Evolutionary conservation across 1,284 basidiomycete genomes (phyloP), one percentile per base, ranked within the genome.

Genomic region (Cutaneotrichosporon daszewskae): DNA sequence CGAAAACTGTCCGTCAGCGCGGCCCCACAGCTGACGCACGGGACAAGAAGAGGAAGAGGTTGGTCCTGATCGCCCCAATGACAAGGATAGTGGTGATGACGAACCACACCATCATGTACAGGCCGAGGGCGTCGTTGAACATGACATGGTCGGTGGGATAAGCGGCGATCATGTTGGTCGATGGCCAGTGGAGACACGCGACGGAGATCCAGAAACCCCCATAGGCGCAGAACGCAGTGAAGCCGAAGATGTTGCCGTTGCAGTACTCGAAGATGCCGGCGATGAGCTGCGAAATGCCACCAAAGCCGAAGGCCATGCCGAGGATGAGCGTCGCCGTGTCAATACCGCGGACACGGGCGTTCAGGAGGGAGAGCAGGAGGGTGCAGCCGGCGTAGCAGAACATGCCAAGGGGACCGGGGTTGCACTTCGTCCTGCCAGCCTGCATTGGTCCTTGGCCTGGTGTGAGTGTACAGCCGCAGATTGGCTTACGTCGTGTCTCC

Each of bases 221-320:
- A 19, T 19, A 38, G 27, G 17, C 14, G 18, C 28, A 19, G 18
- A 38, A 38, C 0, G 84, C 88, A 77, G 75, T 68, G 19, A 64
- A 66, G 47, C 72, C 74, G 43, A 76, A 76, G 2, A 73, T 76
- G 59, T 74, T 74, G 2, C 83, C 83, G 26, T 76, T 72, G 5
- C 82, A 80, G 59, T 87, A 86, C 33, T 53, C 51, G 32, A 46
- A 43, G 29, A 75, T 72, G 12, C 74, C 74, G 1, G 74, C 73
- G 10, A 75, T 55, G 37, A 75, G 55, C 54, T 75, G 88, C 9
- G 78, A 78, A 18, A 88, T 76, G 47, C 89, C 89, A 44, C 88
- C 88, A 40, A 76, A 76, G 66, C 79, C 83, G 53, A 84, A 66
- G 8, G 84, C 83, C 80, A 87, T 84, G 47, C 84, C 85, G 14